Evolutionary conservation across 2,329 filamentous ascomycete genomes (phyloP).

Genomic region (Zymoseptoria passerinii): DNA sequence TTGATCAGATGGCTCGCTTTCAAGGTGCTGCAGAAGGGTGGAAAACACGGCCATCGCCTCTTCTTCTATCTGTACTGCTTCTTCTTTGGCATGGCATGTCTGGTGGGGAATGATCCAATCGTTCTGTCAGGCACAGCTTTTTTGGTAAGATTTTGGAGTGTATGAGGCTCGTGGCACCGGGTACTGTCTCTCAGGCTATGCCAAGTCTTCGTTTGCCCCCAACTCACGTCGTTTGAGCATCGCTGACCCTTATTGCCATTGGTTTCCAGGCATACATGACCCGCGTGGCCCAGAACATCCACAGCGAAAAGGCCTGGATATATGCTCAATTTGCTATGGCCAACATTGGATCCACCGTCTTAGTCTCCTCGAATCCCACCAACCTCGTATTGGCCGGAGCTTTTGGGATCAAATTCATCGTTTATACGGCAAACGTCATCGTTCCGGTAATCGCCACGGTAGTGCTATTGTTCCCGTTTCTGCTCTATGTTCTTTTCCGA

Average conservation of each 20-base stretch:
- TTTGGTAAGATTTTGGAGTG: conserved; percentile 40
- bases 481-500: conserved; percentile 61
- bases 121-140: conserved; percentile 68
- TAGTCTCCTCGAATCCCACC: conserved; percentile 71
- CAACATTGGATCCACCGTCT: conserved; percentile 65
- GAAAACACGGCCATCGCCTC: conserved; percentile 56
- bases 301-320: conserved; percentile 64
- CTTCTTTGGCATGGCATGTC: conserved; percentile 59
- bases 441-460: conserved; percentile 62
- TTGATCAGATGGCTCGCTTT: conserved; percentile 63
- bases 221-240: no score
- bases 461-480: conserved; percentile 59
- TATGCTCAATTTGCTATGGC: conserved; percentile 62
- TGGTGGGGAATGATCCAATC: conserved; percentile 68
- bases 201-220: no score
- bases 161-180: no score
- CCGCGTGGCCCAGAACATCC: conserved; percentile 62
- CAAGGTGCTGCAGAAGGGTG: conserved; percentile 60
- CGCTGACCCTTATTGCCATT: no score
- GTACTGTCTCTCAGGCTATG: no score
- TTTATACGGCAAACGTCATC: conserved; percentile 70
- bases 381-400: conserved; percentile 67
- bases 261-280: conserved; percentile 32
- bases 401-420: conserved; percentile 62
- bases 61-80: conserved; percentile 68